Base-by-base conservation (phyloP, 768 basidiomycete genomes). In the Pleurotus eryngii region DNA sequence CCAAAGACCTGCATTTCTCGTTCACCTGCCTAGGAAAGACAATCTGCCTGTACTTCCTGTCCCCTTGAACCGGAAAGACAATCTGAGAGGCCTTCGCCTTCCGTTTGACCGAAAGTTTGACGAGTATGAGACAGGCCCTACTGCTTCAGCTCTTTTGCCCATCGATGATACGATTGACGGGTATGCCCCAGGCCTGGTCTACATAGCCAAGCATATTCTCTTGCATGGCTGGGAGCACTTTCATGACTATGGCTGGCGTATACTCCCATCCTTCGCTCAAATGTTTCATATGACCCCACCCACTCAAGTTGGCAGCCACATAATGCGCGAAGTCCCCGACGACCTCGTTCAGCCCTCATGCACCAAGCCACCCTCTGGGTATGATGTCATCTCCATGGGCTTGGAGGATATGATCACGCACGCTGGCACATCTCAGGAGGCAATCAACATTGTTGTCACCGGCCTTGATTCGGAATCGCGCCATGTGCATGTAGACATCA, bases 61-160 rank as follows among this genome's bases (percentile, higher is more conserved):
- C 14, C 26, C 35, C 0, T 46, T 63, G 18, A 42, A 8, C 18
- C 8, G 11, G 11, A 30, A 8, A 30, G 7, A 26, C 24, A 9
- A n/a, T 3, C 27, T 46, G 2, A 42, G 20, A 3, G 49, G 39
- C 1, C 39, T 60, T 22, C 47, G 39, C 15, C 40, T 12, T 12
- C 15, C 38, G 1, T 57, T 42, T 38, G 22, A 39, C 14, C 14
- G 4, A 17, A 30, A 40, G 3, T 63, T 46, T 48, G 63, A 63
- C 47, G 60, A 61, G 11, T 63, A 63, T 45, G 56, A 61, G 20
- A 15, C 38, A 20, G 60, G 63, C 3, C 60, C 60, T 7, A 57
- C 57, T 2, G 30, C 55, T 30, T 47, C 56, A 4, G 58, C 27
- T 15, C 40, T 63, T 35, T 56, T 57, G 4, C 56, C 58, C 5